Conservation (phyloP, 176 grass and related monocot genomes). For the Rhipidocladum racemiflorum region DNA sequence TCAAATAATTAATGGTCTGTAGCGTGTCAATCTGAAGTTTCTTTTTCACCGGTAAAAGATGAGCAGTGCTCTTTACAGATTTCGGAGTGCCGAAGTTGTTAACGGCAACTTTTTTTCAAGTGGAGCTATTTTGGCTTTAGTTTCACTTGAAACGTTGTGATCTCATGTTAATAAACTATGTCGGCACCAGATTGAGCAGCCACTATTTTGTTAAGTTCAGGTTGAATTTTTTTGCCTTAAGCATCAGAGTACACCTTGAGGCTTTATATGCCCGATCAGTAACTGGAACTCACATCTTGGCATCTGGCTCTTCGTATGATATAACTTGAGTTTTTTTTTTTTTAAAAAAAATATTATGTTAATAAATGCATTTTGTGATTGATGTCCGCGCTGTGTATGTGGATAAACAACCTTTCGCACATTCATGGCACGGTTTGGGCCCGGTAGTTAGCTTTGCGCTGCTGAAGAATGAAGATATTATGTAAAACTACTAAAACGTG, state of each 20-base stretch:
- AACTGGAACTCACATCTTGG: neutral
- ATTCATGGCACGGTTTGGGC: too few relatives aligned
- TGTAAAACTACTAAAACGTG: too few relatives aligned
- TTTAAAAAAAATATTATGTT: neutral
- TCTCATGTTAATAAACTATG: slow-evolving; percentile 47
- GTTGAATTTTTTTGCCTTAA: neutral
- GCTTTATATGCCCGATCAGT: neutral
- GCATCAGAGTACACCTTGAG: neutral
- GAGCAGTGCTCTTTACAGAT: slow-evolving; percentile 33
- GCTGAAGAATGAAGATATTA: too few relatives aligned
- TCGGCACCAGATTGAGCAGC: slow-evolving; percentile 21
- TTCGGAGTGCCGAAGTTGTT: slow-evolving; percentile 1
- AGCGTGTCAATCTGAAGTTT: slow-evolving; percentile 25
- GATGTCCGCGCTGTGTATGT: neutral
- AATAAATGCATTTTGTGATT: neutral
- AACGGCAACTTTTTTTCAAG: slow-evolving; percentile 31
- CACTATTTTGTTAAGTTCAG: neutral
- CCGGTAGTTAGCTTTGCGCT: too few relatives aligned
- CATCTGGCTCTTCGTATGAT: neutral
- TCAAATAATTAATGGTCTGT: slow-evolving; percentile 43
- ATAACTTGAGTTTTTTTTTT: neutral
- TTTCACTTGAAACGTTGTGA: neutral
- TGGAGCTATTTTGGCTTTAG: slow-evolving; percentile 17
- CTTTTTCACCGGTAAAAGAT: slow-evolving; percentile 26
- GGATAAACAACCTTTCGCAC: neutral